Conservation (phyloP, 176 grass and related monocot species). For the Phoenix roebelenii region DNA sequence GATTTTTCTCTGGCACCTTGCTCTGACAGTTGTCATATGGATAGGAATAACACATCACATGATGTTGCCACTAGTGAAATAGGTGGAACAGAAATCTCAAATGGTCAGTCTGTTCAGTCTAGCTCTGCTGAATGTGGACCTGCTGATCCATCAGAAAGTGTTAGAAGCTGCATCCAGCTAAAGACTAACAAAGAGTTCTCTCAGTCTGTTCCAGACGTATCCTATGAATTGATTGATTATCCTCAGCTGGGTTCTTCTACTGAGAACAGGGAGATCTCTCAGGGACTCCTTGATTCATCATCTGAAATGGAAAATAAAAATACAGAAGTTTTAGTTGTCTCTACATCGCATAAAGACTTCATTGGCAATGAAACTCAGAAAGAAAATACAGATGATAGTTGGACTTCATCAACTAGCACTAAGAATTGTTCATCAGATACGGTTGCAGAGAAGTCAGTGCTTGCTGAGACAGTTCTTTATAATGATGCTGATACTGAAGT, state of each 20-base stretch:
- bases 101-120: not conserved
- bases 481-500: slow-evolving; percentile 6
- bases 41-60: too few species aligned
- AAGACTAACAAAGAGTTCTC: not conserved
- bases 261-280: slow-evolving; percentile 7
- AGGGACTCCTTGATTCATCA: slow-evolving; percentile 13
- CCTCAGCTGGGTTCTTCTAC: slow-evolving; percentile 10
- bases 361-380: slow-evolving; percentile 12
- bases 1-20: not conserved
- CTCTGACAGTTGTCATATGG: too few species aligned
- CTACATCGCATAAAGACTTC: not conserved
- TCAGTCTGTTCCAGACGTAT: slow-evolving; percentile 9
- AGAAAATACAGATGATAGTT: slow-evolving; percentile 5
- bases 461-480: slow-evolving; percentile 3
- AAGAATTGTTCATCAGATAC: not conserved
- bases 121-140: not conserved
- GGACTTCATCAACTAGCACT: not conserved
- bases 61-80: not conserved
- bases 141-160: not conserved
- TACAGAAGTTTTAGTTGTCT: slow-evolving; percentile 9
- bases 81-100: not conserved
- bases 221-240: slow-evolving; percentile 20
- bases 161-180: too few species aligned
- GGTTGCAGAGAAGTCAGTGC: not conserved
- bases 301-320: slow-evolving; percentile 7